These are phyloP conservation scores for Diaporthe longicolla DNA, from an alignment of 2,329 filamentous ascomycete genomes.

Conservation along the genomic window DNA sequence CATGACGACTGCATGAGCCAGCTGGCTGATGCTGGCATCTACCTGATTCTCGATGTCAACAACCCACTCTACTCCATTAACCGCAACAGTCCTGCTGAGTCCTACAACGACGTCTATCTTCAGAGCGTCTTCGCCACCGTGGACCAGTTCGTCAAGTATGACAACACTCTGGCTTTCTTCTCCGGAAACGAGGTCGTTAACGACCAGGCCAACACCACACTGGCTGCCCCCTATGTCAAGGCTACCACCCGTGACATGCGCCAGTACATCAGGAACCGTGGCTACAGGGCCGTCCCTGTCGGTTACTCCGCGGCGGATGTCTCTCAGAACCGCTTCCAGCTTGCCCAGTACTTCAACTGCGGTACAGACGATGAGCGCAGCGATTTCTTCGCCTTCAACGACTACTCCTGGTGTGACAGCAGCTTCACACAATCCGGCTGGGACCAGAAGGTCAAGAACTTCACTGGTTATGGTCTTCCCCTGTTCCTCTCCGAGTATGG, in stretches of 20 bases:
- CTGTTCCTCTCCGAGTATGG: conserved; percentile 97
- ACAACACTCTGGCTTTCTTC: conserved; percentile 90
- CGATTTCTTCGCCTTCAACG: conserved; percentile 88
- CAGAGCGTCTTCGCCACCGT: conserved; percentile 89
- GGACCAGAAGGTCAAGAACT: conserved; percentile 90
- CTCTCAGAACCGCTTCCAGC: conserved; percentile 85
- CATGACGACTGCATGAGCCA: conserved; percentile 90
- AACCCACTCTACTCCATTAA: conserved; percentile 91
- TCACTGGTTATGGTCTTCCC: conserved; percentile 87
- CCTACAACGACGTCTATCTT: conserved; percentile 90
- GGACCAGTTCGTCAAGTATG: conserved; percentile 84
- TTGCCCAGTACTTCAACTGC: conserved; percentile 94
- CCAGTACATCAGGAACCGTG: conserved; percentile 74
- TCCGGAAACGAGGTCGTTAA: conserved; percentile 87
- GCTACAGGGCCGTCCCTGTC: conserved; percentile 78
- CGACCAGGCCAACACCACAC: conserved; percentile 72
- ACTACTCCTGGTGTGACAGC: conserved; percentile 88
- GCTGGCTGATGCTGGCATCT: conserved; percentile 88
- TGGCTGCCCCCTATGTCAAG: conserved; percentile 81
- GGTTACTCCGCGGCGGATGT: conserved; percentile 87
- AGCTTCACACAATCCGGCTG: conserved; percentile 81
- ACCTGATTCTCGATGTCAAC: conserved; percentile 93
- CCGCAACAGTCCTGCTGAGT: conserved; percentile 77
- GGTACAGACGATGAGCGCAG: conserved; percentile 85
- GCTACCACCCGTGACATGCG: conserved; percentile 84